Base-by-base conservation (phyloP, 352 stramenopile genomes). In the Elongisporangium anandrum region DNA sequence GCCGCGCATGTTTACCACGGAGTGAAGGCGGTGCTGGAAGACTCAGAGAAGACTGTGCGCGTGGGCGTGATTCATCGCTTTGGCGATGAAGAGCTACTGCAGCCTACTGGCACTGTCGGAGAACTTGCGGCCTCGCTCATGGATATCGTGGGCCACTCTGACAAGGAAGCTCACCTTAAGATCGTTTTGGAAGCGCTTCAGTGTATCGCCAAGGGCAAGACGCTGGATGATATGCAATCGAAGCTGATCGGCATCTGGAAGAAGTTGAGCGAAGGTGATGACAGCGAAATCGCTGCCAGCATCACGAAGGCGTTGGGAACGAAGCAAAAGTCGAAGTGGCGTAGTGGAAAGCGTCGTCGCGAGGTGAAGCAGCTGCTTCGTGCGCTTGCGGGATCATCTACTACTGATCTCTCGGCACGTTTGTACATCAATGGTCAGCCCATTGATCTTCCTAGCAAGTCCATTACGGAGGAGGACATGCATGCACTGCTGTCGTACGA, bases 381-480 rank as follows among this genome's bases (percentile, higher is more conserved):
- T 45, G 75, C 72, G 17, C 74, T 65, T 15, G 73, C 70, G 21
- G 61, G 68, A 3, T 59, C 64, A 24, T 26, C 54, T 45, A 68
- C 54, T 59, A 39, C 47, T 48, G 65, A 77, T 3, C 49, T 62
- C 22, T 13, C 61, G 22, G 72, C 77, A 0, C 71, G 75, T 26
- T 59, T 94, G 6, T 92, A 87, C 52, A 70, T 95, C 15, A 95
- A 95, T 52, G 83, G 83, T 7, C 81, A 72, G 23, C 73, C 70
- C 41, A 72, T 95, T 23, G 78, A 73, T 38, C 64, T 93, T 17
- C 81, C 80, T 0, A 20, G 66, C 19, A 64, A 83, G 13, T 72
- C 75, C 5, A 69, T 95, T 21, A 81, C 80, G 0, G 68, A 73
- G 20, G 78, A 85, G 63, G 83, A 91, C 62, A 70, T 93, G 54